Base-by-base conservation (phyloP, 2,329 filamentous ascomycete genomes). In the Eutypella sp. region DNA sequence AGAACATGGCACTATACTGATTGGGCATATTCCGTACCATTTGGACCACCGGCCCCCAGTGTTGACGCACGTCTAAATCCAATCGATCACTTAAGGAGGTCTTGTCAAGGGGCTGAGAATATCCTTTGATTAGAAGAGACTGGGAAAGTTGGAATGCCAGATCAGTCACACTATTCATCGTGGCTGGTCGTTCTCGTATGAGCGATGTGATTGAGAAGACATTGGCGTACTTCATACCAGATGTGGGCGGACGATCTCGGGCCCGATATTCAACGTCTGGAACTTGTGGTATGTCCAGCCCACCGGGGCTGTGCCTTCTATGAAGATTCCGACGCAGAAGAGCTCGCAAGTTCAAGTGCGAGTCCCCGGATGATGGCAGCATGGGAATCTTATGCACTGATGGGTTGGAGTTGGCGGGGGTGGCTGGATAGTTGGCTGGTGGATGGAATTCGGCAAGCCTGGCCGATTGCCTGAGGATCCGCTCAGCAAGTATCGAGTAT, bases 381-480 rank as follows among this genome's bases (percentile, higher is more conserved):
- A 46, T 23, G 0, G 10, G 15, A 13, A 34, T 15, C 25, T 34
- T 41, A 2, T 33, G 23, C 0, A 25, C 22, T 3, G 7, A 34
- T 2, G 41, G 13, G 4, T 46, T 22, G 29, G 57, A 69, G 41
- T 4, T 31, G 15, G 29, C 51, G 0, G 72, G 55, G 0, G 51
- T 50, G 0, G 46, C 42, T 0, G 68, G 70, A 16, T 65, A 62
- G 0, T 24, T 27, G 0, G n/a, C 22, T 3, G 7, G 29, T 2
- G 41, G 13, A 4, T 46, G 23, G 29, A 57, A 69, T 41, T 4
- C 29, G 15, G 29, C 51, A 0, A 72, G 55, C 0, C 51, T 50
- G 0, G 46, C 42, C 0, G 68, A 71, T 16, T 65, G 62, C 0
- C 24, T 27, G 0, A 64, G 18, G 10, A 73, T 64, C 0, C 41